Evolutionary conservation across 805 yeast species (phyloP).

Genomic region (Candida maesae): DNA sequence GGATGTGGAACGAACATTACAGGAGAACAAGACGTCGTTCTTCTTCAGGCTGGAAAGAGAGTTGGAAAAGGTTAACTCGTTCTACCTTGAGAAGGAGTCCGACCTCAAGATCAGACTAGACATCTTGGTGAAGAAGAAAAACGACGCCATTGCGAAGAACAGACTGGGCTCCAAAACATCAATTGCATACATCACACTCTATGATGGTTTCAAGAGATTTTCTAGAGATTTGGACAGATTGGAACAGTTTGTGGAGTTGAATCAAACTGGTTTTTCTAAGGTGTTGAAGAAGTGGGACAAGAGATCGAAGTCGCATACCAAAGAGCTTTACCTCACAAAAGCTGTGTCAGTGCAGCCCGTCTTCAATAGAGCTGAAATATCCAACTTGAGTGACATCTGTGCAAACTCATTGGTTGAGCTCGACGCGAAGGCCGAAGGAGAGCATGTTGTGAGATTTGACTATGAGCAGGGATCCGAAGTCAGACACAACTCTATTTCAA

Average conservation of each 20-base stretch:
- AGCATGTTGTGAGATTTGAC: conserved; percentile 30
- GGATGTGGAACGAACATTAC: conserved; percentile 51
- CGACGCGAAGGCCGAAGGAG: conserved; percentile 64
- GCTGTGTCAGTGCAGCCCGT: conserved; percentile 97
- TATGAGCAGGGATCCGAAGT: conserved; percentile 15
- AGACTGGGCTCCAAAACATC: conserved; percentile 55
- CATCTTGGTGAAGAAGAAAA: conserved; percentile 67
- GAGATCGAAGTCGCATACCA: conserved; percentile 89
- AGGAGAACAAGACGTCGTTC: conserved; percentile 87
- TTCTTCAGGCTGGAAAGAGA: conserved; percentile 90
- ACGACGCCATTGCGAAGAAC: conserved; percentile 41
- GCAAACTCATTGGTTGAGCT: conserved; percentile 66
- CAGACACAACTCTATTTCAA: conserved; percentile 14
- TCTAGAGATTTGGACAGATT: conserved; percentile 83
- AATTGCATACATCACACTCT: conserved; percentile 74
- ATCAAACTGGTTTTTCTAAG: conserved; percentile 94
- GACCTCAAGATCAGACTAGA: conserved; percentile 79
- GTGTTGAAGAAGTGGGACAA: conserved; percentile 98
- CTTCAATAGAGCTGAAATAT: conserved; percentile 84
- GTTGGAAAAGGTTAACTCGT: conserved; percentile 90
- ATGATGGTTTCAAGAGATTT: conserved; percentile 85
- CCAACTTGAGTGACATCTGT: conserved; percentile 73
- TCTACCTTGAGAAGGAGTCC: conserved; percentile 86
- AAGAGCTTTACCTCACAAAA: conserved; percentile 84
- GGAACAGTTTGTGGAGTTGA: conserved; percentile 91